phyloP scores from a whole-genome alignment of 805 yeast species.

The Starmerella riodocensis region DNA sequence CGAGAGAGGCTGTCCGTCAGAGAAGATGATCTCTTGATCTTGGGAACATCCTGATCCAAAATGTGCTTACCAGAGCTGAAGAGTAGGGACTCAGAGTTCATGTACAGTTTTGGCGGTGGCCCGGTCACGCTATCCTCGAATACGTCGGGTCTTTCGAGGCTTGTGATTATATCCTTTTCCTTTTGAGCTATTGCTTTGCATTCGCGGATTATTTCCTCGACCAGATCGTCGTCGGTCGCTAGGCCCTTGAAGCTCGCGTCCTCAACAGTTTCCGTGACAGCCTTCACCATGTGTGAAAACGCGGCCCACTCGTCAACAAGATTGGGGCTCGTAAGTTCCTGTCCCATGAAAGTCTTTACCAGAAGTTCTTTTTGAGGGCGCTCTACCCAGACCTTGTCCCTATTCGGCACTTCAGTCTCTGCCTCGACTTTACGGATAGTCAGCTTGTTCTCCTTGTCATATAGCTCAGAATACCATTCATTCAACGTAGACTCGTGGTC shows the following conservation, averaged over 20 bases:
- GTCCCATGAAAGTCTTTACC: conserved; percentile 21
- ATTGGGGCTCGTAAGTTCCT: conserved; percentile 26
- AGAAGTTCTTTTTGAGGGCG: conserved; percentile 21
- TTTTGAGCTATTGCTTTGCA: conserved; percentile 11
- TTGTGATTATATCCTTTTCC: conserved; percentile 3
- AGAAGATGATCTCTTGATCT: background rate
- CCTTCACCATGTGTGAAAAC: conserved; percentile 22
- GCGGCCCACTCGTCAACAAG: conserved; percentile 27
- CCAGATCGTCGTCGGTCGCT: conserved; percentile 8
- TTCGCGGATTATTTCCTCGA: conserved; percentile 9
- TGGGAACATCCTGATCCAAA: conserved; percentile 4
- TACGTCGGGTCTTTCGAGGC: conserved; percentile 23
- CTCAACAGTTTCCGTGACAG: background rate
- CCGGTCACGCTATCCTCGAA: conserved; percentile 12
- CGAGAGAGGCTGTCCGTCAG: background rate
- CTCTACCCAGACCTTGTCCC: too few species aligned
- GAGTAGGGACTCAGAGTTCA: conserved; percentile 15
- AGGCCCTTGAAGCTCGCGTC: background rate
- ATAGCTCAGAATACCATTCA: conserved; percentile 60
- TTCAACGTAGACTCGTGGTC: conserved; percentile 43
- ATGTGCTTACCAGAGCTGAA: conserved; percentile 13
- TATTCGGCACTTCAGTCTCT: background rate
- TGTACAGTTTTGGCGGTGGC: conserved; percentile 5
- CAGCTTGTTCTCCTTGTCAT: conserved; percentile 23
- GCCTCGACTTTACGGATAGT: conserved; percentile 1